These are phyloP conservation scores for Petunia axillaris DNA, from an alignment of 257 asterid species.

Conservation along the genomic window DNA sequence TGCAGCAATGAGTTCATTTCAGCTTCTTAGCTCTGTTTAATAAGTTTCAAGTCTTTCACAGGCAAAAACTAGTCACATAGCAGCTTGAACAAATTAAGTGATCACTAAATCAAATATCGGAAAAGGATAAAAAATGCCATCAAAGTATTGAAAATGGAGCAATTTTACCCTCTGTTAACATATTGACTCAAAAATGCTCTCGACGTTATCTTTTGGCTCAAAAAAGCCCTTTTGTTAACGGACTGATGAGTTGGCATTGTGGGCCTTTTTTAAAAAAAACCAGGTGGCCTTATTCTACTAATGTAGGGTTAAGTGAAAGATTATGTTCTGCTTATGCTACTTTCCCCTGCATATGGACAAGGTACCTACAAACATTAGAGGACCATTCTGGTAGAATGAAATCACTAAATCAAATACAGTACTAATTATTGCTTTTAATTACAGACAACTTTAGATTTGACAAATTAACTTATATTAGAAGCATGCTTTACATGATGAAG, in stretches of 20 bases:
- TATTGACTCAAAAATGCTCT: too few relatives aligned
- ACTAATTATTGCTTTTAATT: conserved; percentile 16
- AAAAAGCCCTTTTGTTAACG: too few relatives aligned
- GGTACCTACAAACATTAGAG: background rate
- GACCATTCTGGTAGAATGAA: background rate
- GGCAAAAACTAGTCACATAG: background rate
- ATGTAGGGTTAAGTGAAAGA: conserved; percentile 1
- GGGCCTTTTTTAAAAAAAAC: background rate
- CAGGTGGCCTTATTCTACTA: background rate
- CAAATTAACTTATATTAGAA: conserved; percentile 13
- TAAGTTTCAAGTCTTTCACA: background rate
- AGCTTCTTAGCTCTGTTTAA: background rate
- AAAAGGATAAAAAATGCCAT: background rate
- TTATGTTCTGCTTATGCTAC: background rate
- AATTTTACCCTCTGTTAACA: too few relatives aligned
- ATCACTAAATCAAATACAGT: background rate
- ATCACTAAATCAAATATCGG: too few relatives aligned
- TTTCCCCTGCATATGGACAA: background rate
- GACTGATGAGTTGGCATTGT: too few relatives aligned
- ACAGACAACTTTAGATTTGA: conserved; percentile 13
- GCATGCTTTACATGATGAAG: conserved; percentile 19
- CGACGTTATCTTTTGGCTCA: too few relatives aligned
- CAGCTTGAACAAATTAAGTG: too few relatives aligned
- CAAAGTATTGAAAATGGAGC: too few relatives aligned
- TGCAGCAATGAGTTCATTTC: background rate